Evolutionary conservation across 495 filamentous ascomycete species (phyloP).

Genomic region (Tuber magnatum): DNA sequence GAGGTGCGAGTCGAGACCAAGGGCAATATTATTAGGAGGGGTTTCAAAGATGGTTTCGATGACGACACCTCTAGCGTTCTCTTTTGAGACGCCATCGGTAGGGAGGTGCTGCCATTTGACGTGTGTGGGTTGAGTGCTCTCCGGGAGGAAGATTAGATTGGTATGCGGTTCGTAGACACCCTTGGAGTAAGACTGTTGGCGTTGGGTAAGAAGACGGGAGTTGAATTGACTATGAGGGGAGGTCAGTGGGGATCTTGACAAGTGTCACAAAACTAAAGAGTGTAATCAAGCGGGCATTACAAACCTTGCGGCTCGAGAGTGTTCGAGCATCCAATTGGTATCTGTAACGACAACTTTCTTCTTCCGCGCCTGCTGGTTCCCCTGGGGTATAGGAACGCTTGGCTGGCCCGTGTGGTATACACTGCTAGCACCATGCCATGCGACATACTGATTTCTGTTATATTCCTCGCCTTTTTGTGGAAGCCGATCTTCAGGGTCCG

Average conservation of each 20-base stretch:
- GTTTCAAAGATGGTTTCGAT: constrained; percentile 29
- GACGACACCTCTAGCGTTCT: constrained; percentile 7
- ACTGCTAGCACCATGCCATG: constrained; percentile 91
- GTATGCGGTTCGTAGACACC: constrained; percentile 92
- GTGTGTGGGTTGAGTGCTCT: constrained; percentile 82
- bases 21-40: constrained; percentile 21
- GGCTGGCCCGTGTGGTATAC: constrained; percentile 84
- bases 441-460: constrained; percentile 93
- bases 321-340: constrained; percentile 95
- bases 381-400: constrained; percentile 62
- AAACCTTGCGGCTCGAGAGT: constrained; percentile 81
- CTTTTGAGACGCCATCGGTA: not conserved
- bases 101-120: constrained; percentile 65
- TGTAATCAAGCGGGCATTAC: constrained; percentile 25
- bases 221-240: constrained; percentile 65
- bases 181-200: constrained; percentile 55
- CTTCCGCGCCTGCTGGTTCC: constrained; percentile 55
- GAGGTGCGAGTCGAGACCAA: constrained; percentile 30
- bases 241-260: not conserved
- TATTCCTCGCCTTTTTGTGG: constrained; percentile 66
- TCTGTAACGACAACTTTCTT: constrained; percentile 81
- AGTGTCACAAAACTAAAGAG: not conserved
- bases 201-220: constrained; percentile 54
- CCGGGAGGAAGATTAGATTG: constrained; percentile 78
- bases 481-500: constrained; percentile 74